Evolutionary conservation across 1,284 basidiomycete genomes (phyloP).

Genomic region (Sanghuangporus baumii): DNA sequence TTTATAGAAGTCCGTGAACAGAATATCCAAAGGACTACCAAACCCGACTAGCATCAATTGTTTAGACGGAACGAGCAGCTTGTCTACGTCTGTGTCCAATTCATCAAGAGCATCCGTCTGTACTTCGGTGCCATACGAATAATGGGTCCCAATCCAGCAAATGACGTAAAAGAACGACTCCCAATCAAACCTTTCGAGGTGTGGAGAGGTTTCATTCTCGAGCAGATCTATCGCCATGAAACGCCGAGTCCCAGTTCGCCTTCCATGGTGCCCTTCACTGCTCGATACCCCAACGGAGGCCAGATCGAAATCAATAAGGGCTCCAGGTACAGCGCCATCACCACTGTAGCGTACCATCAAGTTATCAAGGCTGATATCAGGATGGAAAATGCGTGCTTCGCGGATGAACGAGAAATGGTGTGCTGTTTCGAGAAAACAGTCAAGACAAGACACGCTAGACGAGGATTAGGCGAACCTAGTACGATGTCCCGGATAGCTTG

Average conservation of each 20-base stretch:
- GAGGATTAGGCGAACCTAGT: not conserved
- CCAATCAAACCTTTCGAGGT: slow-evolving; percentile 4
- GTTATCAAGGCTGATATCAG: slow-evolving; percentile 8
- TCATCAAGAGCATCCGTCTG: not conserved
- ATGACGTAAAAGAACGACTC: slow-evolving; percentile 11
- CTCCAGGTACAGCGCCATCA: not conserved
- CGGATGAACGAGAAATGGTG: not conserved
- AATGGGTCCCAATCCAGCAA: not conserved
- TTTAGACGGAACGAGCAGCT: too few species aligned
- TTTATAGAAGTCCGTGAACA: too few species aligned
- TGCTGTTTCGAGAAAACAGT: not conserved
- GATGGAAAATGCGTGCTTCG: not conserved
- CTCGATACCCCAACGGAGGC: not conserved
- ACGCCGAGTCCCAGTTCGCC: not conserved
- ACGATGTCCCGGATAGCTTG: not conserved
- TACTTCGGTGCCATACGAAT: not conserved
- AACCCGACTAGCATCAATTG: too few species aligned
- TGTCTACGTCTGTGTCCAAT: not conserved
- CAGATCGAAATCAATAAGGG: slow-evolving; percentile 10
- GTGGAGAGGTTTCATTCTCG: not conserved
- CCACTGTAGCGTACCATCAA: not conserved
- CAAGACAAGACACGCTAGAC: not conserved
- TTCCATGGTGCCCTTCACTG: not conserved
- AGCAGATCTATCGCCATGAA: slow-evolving; percentile 12
- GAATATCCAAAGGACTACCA: too few species aligned